These are phyloP conservation scores for Candida maltosa DNA, from an alignment of 805 yeast genomes.

Conservation along the genomic window DNA sequence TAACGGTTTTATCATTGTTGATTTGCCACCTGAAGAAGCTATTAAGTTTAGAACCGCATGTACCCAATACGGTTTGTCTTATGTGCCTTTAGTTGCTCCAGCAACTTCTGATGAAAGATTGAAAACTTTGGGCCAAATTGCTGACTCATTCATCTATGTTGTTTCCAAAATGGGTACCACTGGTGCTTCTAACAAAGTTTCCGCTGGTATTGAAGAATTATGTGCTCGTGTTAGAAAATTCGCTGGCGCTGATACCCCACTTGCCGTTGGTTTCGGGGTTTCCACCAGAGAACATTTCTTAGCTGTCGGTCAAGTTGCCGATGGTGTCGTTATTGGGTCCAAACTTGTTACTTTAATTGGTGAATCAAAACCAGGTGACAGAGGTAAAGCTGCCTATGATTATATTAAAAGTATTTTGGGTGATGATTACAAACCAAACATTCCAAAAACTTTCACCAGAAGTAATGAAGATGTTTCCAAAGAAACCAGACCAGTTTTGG, in stretches of 20 bases:
- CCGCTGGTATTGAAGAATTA: conserved; percentile 60
- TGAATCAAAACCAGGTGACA: conserved; percentile 56
- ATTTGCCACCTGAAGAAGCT: conserved; percentile 98
- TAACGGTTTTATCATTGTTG: conserved; percentile 91
- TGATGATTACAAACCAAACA: conserved; percentile 37
- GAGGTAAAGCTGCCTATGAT: conserved; percentile 60
- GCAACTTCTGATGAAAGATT: conserved; percentile 91
- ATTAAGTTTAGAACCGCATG: conserved; percentile 76
- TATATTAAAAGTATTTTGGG: conserved; percentile 71
- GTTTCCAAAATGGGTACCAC: conserved; percentile 98
- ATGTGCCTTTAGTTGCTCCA: conserved; percentile 94
- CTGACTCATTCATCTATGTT: conserved; percentile 94
- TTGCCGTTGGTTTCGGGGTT: conserved; percentile 97
- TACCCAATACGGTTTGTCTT: conserved; percentile 65
- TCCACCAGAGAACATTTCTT: conserved; percentile 87
- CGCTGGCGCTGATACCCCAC: conserved; percentile 63
- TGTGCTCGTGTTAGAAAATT: conserved; percentile 72
- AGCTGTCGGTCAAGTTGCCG: conserved; percentile 75
- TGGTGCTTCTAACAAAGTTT: conserved; percentile 74
- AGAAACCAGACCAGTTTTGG: conserved; percentile 36
- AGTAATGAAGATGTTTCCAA: conserved; percentile 19
- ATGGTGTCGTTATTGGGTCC: conserved; percentile 96
- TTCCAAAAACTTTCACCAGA: conserved; percentile 24
- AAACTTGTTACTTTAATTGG: conserved; percentile 71
- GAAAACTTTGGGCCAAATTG: conserved; percentile 71